Evolutionary conservation across 2,329 filamentous ascomycete species (phyloP).

Genomic region (Magnaporthales sp.): DNA sequence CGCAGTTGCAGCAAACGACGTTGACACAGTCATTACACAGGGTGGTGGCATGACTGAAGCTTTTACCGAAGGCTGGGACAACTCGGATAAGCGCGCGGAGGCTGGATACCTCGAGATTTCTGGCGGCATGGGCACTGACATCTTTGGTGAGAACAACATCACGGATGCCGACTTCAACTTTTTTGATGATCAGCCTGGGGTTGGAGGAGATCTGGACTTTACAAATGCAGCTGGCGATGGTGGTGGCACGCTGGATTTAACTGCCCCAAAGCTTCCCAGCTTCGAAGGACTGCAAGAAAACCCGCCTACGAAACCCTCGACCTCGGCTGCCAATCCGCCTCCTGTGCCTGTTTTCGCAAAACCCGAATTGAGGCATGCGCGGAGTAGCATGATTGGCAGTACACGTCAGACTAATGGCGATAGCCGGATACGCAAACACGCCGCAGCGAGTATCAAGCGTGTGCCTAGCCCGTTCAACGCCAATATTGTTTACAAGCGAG

Average conservation of each 20-base stretch:
- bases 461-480: slow-evolving; percentile 49
- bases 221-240: background rate
- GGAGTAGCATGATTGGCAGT: slow-evolving; percentile 41
- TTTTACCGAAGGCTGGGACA: slow-evolving; percentile 31
- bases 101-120: slow-evolving; percentile 41
- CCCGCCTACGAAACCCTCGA: background rate
- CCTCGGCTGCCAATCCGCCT: background rate
- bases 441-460: slow-evolving; percentile 31
- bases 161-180: slow-evolving; percentile 80
- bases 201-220: slow-evolving; percentile 13
- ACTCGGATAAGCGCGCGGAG: slow-evolving; percentile 37
- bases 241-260: background rate
- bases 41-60: slow-evolving; percentile 16
- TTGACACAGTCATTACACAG: slow-evolving; percentile 25
- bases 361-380: slow-evolving; percentile 48
- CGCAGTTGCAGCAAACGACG: slow-evolving; percentile 22
- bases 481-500: slow-evolving; percentile 49
- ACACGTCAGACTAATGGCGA: slow-evolving; percentile 9
- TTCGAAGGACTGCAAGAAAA: background rate
- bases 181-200: slow-evolving; percentile 57
- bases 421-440: background rate
- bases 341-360: slow-evolving; percentile 41
- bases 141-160: slow-evolving; percentile 66
- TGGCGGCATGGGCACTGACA: slow-evolving; percentile 58
- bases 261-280: background rate